A percentile compares a stretch with the other conserved stretches of the same genome.
Evolutionary conservation across 306 rosid genomes (phyloP).

Genomic region (Cicer chorassanicum): DNA sequence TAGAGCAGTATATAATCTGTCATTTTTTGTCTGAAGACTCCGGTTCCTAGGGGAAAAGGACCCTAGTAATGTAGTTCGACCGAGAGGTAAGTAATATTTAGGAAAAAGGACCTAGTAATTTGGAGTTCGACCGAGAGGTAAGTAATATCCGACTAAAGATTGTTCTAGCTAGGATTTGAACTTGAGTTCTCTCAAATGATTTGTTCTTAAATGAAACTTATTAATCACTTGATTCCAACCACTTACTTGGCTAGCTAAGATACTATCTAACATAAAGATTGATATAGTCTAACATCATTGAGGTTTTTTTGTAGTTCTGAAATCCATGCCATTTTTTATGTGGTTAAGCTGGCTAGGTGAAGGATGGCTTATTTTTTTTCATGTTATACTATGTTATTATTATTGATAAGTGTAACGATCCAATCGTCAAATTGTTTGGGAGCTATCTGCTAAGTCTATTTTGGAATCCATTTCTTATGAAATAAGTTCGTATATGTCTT

Average conservation of each 20-base stretch:
- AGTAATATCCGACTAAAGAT: too few species aligned
- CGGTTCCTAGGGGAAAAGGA: too few species aligned
- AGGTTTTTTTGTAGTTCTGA: conserved; percentile 9
- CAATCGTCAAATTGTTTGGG: conserved; percentile 25
- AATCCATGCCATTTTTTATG: conserved; percentile 1
- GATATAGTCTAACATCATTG: conserved; percentile 3
- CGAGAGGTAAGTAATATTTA: too few species aligned
- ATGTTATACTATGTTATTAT: conserved; percentile 9
- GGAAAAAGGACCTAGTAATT: too few species aligned
- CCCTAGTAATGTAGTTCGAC: too few species aligned
- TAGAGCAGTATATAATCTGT: not conserved
- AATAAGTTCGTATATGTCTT: not conserved
- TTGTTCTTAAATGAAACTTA: too few species aligned
- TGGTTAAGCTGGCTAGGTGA: conserved; percentile 35
- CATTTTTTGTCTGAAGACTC: too few species aligned
- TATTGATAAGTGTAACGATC: conserved; percentile 10
- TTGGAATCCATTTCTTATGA: conserved; percentile 14
- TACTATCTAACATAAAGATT: not conserved
- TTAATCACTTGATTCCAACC: too few species aligned
- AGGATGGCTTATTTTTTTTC: not conserved
- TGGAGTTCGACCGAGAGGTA: too few species aligned
- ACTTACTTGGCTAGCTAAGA: not conserved
- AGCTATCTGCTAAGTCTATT: conserved; percentile 8
- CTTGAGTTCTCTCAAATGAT: too few species aligned
- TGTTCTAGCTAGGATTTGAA: too few species aligned